These are phyloP conservation scores for Sanghuangporus weigelae DNA, from an alignment of 1,284 basidiomycete genomes.

Conservation along the genomic window DNA sequence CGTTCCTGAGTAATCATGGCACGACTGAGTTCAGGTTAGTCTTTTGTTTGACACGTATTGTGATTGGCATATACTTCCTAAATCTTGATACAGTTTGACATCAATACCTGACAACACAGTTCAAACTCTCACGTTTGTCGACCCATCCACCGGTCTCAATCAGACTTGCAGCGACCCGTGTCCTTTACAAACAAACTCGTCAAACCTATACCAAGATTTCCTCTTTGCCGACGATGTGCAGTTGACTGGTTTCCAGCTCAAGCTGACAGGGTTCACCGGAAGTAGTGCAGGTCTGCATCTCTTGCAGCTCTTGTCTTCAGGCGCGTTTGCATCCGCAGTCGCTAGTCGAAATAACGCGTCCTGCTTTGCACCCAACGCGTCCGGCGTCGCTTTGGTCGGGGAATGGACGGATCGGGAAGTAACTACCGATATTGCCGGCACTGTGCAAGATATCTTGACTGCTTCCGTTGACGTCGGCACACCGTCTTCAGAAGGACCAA, in stretches of 20 bases:
- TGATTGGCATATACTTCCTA: neutral
- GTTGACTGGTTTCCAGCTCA: constrained; percentile 82
- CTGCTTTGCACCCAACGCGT: constrained; percentile 71
- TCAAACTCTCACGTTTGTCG: constrained; percentile 71
- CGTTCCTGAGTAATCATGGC: constrained; percentile 73
- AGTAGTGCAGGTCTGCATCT: constrained; percentile 80
- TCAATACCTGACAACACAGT: constrained; percentile 87
- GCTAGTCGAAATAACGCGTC: constrained; percentile 55
- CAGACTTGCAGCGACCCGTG: constrained; percentile 67
- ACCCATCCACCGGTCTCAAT: constrained; percentile 70
- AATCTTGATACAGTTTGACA: constrained; percentile 50
- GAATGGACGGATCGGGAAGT: constrained; percentile 62
- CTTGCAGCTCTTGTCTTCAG: constrained; percentile 86
- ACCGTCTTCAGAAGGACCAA: constrained; percentile 54
- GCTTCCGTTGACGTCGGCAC: constrained; percentile 66
- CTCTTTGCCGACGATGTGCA: constrained; percentile 59
- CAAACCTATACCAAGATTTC: constrained; percentile 85
- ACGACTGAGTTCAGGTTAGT: constrained; percentile 82
- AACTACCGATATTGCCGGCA: constrained; percentile 73
- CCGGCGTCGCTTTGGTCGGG: constrained; percentile 59
- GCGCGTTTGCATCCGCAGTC: constrained; percentile 78
- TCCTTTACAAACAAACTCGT: constrained; percentile 68
- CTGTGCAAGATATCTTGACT: constrained; percentile 70
- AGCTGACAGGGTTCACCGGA: constrained; percentile 74
- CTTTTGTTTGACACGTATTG: neutral